Evolutionary conservation across 2,329 filamentous ascomycete genomes (phyloP).

Genomic region (Apiospora sp.): DNA sequence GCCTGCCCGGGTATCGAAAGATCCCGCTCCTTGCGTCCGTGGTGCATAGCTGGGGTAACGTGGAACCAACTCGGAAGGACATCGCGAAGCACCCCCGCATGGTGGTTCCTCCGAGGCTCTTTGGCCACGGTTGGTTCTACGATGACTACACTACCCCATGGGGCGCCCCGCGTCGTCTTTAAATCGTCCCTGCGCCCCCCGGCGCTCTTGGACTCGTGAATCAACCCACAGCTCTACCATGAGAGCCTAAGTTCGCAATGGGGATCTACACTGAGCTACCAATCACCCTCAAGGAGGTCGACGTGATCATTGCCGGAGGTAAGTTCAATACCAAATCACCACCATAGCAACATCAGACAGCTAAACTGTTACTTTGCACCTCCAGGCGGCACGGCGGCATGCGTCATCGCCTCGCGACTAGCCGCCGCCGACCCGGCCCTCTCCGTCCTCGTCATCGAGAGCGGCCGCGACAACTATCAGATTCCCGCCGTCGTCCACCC

Average conservation of each 20-base stretch:
- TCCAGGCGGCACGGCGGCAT: constrained; percentile 20
- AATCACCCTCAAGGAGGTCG: neutral
- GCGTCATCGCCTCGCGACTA: constrained; percentile 23
- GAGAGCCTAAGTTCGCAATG: neutral
- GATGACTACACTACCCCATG: neutral
- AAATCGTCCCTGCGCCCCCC: neutral
- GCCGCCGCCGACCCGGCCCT: constrained; percentile 33
- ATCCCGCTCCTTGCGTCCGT: neutral
- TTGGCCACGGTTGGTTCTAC: neutral
- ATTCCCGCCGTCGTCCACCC: constrained; percentile 45
- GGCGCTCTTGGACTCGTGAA: neutral
- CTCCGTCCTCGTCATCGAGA: constrained; percentile 50
- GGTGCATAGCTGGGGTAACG: neutral
- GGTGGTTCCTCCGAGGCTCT: neutral
- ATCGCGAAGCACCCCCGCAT: neutral
- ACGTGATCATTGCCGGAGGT: too few species aligned
- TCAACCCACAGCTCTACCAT: neutral
- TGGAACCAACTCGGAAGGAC: neutral
- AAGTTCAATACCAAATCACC: too few species aligned
- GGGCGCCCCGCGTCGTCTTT: neutral
- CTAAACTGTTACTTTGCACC: too few species aligned
- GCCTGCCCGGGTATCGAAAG: neutral
- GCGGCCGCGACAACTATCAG: constrained; percentile 52
- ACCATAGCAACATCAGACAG: too few species aligned
- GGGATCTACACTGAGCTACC: neutral